phyloP scores from a whole-genome alignment of 2,329 filamentous ascomycete species.

The Didymella sp. region DNA sequence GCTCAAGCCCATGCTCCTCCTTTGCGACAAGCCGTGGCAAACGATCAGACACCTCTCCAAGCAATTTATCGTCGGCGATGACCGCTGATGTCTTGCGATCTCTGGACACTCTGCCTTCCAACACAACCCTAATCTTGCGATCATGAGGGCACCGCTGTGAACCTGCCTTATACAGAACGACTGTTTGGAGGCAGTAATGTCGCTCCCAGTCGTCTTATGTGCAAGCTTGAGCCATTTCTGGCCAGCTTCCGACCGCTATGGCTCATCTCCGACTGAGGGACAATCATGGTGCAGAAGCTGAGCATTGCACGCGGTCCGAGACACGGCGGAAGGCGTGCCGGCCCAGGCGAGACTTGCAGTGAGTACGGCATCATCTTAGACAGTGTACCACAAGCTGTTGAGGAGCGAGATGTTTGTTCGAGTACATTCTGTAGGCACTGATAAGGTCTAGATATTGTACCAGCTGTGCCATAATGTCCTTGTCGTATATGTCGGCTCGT shows the following conservation, averaged over 20 bases:
- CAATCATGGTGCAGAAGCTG: conserved; percentile 24
- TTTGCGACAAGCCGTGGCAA: neutral
- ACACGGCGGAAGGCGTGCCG: conserved; percentile 21
- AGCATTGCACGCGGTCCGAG: conserved; percentile 31
- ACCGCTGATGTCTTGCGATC: neutral
- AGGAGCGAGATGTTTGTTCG: neutral
- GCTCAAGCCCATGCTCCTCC: neutral
- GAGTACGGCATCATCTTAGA: neutral
- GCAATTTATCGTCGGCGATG: neutral
- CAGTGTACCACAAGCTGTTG: neutral
- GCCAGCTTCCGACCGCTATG: neutral
- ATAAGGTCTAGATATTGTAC: neutral
- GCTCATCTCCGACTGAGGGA: no score
- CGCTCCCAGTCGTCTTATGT: neutral
- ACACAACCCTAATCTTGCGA: neutral
- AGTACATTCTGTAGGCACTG: neutral
- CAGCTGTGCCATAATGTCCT: neutral
- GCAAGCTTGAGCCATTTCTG: neutral
- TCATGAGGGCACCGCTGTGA: neutral
- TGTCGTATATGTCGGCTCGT: neutral
- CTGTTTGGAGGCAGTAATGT: neutral
- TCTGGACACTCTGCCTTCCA: neutral
- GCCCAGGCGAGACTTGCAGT: conserved; percentile 26
- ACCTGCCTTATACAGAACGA: neutral
- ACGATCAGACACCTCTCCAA: neutral